Evolutionary conservation across 1,139 yeast species (phyloP).

Genomic region (Suhomyces chickasaworum): DNA sequence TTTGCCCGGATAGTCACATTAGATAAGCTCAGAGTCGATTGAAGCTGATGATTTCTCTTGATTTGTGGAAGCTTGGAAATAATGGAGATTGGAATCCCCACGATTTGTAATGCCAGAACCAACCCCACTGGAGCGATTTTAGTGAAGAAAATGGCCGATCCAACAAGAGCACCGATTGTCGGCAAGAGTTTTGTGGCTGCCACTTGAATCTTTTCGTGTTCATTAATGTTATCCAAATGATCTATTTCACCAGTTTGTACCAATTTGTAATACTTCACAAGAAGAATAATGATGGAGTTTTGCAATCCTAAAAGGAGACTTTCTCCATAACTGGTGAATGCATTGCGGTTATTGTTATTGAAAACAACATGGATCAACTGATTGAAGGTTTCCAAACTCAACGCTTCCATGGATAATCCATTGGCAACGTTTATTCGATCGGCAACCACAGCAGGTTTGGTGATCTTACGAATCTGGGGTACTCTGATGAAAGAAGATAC

Average conservation of each 20-base stretch:
- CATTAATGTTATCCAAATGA: conserved; percentile 14
- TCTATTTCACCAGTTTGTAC: conserved; percentile 25
- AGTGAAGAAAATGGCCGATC: conserved; percentile 31
- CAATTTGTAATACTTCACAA: conserved; percentile 40
- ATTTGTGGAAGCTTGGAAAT: conserved; percentile 61
- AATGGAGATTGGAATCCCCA: conserved; percentile 56
- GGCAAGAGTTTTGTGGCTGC: conserved; percentile 13
- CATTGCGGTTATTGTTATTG: conserved; percentile 38
- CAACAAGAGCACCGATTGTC: conserved; percentile 32
- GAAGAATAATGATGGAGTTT: conserved; percentile 39
- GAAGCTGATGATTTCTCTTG: conserved; percentile 44
- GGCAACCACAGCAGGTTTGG: conserved; percentile 30
- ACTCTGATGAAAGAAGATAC: conserved; percentile 44
- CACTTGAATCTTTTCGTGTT: conserved; percentile 19
- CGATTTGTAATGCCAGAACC: conserved; percentile 44
- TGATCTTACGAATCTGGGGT: conserved; percentile 46
- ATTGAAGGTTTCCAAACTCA: conserved; percentile 41
- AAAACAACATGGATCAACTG: conserved; percentile 46
- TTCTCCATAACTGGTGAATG: conserved; percentile 48
- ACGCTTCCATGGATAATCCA: conserved; percentile 43
- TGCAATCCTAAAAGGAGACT: conserved; percentile 44
- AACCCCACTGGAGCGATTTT: conserved; percentile 36
- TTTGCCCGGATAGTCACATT: conserved; percentile 57
- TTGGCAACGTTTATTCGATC: conserved; percentile 36
- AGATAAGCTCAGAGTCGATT: conserved; percentile 58